Evolutionary conservation across 1,284 basidiomycete species (phyloP).

Genomic region (Cryptococcus hybrid): DNA sequence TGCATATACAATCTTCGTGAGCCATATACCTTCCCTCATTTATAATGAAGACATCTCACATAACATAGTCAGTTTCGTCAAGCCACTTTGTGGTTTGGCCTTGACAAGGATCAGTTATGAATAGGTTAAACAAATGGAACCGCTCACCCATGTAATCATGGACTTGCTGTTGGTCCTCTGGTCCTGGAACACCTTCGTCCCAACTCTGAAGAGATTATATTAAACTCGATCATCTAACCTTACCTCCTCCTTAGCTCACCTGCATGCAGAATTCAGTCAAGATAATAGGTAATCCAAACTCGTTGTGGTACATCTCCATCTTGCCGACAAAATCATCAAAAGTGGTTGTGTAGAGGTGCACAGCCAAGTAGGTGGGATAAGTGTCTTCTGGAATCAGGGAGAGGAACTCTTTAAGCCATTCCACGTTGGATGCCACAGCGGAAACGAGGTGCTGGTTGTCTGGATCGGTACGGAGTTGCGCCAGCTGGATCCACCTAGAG

Average conservation of each 20-base stretch:
- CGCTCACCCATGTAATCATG: constrained; percentile 45
- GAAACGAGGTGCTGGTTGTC: constrained; percentile 31
- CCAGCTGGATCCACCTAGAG: constrained; percentile 32
- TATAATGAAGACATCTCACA: constrained; percentile 4
- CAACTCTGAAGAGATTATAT: constrained; percentile 26
- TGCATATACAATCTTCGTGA: constrained; percentile 2
- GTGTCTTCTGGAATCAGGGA: constrained; percentile 21
- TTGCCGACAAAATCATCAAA: constrained; percentile 33
- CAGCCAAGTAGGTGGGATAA: constrained; percentile 34
- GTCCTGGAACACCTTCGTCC: constrained; percentile 33
- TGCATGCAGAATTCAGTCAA: constrained; percentile 46
- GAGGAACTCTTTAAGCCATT: constrained; percentile 40
- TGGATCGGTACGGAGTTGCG: constrained; percentile 19
- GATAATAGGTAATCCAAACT: constrained; percentile 38
- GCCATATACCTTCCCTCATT: too few relatives aligned
- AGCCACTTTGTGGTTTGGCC: constrained; percentile 38
- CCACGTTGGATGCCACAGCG: constrained; percentile 30
- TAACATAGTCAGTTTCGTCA: constrained; percentile 31
- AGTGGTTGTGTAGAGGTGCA: constrained; percentile 46
- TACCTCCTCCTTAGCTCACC: constrained; percentile 12
- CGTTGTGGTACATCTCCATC: constrained; percentile 28
- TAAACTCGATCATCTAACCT: too few relatives aligned
- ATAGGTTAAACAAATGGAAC: neutral
- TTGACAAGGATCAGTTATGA: constrained; percentile 3
- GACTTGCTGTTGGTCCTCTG: constrained; percentile 36